These are phyloP conservation scores for Martensiomyces pterosporus DNA, from an alignment of 192 early-diverging fungal genomes.

Conservation along the genomic window DNA sequence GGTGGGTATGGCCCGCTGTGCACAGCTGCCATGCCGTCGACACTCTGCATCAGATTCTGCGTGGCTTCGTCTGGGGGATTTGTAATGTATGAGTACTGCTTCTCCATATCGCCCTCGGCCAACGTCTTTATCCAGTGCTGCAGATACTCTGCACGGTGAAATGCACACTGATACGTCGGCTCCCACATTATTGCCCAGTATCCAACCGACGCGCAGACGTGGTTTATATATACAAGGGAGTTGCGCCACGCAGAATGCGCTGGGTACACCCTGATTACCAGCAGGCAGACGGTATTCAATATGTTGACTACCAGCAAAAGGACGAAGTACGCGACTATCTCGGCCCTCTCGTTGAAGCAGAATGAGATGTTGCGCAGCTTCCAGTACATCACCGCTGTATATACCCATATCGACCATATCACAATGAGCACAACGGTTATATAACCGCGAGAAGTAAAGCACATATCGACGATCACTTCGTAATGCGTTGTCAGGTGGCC, in stretches of 20 bases:
- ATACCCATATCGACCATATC: constrained; percentile 27
- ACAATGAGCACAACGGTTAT: constrained; percentile 11
- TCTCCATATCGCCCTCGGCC: constrained; percentile 28
- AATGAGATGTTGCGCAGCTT: constrained; percentile 35
- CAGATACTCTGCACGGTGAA: constrained; percentile 34
- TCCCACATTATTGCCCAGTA: constrained; percentile 46
- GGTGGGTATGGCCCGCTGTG: no score
- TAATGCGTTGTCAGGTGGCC: constrained; percentile 22
- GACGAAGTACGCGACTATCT: constrained; percentile 15
- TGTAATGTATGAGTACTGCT: no score
- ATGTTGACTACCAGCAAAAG: constrained; percentile 15
- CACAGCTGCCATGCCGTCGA: no score
- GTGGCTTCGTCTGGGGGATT: no score
- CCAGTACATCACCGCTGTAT: constrained; percentile 31
- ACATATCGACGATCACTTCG: constrained; percentile 31
- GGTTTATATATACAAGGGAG: constrained; percentile 25
- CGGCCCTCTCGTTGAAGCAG: constrained; percentile 34
- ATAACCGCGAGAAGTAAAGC: constrained; percentile 14
- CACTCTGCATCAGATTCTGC: no score
- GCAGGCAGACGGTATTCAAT: constrained; percentile 26
- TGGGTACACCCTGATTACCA: constrained; percentile 27
- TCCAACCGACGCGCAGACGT: constrained; percentile 21
- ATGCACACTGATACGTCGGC: constrained; percentile 34
- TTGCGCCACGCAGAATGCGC: constrained; percentile 37
- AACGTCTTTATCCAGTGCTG: constrained; percentile 37